Evolutionary conservation across 139 green algal species (phyloP), one percentile per base, ranked within the genome.

Genomic region (Picochlorum sp.): DNA sequence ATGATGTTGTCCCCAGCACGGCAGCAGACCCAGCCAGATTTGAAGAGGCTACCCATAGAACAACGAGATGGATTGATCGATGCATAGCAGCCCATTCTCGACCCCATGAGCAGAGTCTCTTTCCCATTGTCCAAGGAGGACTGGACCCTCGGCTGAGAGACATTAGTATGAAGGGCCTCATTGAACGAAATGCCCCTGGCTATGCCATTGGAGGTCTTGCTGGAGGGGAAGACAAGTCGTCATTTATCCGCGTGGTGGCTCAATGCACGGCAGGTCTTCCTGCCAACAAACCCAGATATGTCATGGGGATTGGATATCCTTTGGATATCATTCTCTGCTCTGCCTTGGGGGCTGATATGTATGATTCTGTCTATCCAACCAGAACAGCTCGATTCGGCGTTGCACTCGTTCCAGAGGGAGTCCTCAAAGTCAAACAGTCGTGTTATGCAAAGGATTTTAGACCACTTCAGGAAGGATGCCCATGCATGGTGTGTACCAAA

Each of bases 121-220:
- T 98, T 78, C 85, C 74, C 7, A 95, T 95, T 20, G 77, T 95
- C 41, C 62, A 77, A 49, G 85, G 85, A 13, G 85, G 88, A 10
- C 68, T 92, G 57, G 85, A 95, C 61, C 47, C 65, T 6, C n/a
- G 60, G 21, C 73, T 98, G 52, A 60, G 88, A 2, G 67, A 83
- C 16, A 77, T 90, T 31, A 89, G 79, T 68, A 67, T 90, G 45
- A 68, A 80, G 45, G 73, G 87, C 28, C 68, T 97, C 21, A 66
- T 88, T 16, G 77, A 75, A 47, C 71, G 90, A 1, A 60, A 88
- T 65, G 66, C 81, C 41, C 90, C 90, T 3, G 92, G 90, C 6
- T 97, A 96, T 66, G 92, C 92, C 6, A 95, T 98, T 41, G 92
- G 92, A 2, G 92, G 92, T 10, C 77, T 98, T 45, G 89, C 87